phyloP scores from a whole-genome alignment of 2,329 filamentous ascomycete species.

The Scolecobasidium constrictum region DNA sequence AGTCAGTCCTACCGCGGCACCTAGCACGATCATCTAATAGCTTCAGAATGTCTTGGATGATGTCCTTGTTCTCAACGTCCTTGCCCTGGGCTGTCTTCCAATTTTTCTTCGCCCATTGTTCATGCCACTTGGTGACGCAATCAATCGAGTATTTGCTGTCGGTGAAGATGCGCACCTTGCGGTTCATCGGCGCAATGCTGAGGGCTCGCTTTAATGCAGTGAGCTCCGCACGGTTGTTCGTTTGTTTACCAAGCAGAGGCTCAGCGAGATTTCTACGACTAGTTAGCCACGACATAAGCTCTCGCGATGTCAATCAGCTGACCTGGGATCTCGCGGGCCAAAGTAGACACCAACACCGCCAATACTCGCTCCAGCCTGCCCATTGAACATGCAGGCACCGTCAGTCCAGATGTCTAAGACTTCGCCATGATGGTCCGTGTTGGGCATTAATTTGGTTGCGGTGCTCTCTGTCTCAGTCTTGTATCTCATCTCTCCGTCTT shows the following conservation, averaged over 20 bases:
- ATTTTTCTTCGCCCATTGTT: conserved; percentile 61
- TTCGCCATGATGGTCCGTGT: conserved; percentile 4
- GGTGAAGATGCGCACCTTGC: conserved; percentile 67
- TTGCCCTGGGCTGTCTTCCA: conserved; percentile 67
- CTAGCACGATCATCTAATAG: conserved; percentile 59
- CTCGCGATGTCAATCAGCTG: conserved; percentile 14
- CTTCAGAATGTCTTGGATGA: conserved; percentile 61
- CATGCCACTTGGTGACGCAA: conserved; percentile 76
- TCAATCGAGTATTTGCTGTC: conserved; percentile 88
- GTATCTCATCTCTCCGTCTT: conserved; percentile 43
- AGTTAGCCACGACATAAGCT: conserved; percentile 13
- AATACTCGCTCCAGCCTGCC: conserved; percentile 36
- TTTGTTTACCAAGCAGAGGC: conserved; percentile 66
- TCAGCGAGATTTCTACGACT: conserved; percentile 69
- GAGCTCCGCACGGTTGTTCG: conserved; percentile 93
- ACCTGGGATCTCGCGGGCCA: conserved; percentile 47
- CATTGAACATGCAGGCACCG: conserved; percentile 50
- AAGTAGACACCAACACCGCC: conserved; percentile 57
- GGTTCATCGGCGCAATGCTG: conserved; percentile 57
- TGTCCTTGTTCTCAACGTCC: conserved; percentile 74
- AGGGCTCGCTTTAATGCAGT: conserved; percentile 78
- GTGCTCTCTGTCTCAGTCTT: conserved; percentile 40
- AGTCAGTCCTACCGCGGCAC: conserved; percentile 52
- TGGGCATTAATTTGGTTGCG: conserved; percentile 37
- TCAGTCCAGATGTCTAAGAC: conserved; percentile 51